Conservation (phyloP, 176 grass and related monocot genomes). For the Zizania latifolia region DNA sequence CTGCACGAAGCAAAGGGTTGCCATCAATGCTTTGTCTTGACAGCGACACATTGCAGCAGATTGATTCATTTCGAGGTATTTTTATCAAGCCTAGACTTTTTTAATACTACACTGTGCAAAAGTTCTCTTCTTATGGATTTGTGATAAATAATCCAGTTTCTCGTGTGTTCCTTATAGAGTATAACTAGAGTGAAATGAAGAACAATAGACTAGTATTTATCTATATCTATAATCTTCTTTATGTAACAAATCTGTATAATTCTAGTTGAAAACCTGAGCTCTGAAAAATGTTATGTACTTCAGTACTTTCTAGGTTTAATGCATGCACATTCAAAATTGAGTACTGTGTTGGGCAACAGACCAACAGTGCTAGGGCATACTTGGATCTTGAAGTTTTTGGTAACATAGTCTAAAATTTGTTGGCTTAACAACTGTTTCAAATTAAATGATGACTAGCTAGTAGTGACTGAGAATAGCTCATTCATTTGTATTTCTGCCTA, state of each 20-base stretch:
- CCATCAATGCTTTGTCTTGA: constrained; percentile 80
- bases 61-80: constrained; percentile 87
- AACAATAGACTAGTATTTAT: background rate
- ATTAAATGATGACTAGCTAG: background rate
- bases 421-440: background rate
- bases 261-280: background rate
- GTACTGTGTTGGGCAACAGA: background rate
- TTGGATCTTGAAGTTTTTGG: background rate
- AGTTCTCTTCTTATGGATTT: constrained; percentile 5
- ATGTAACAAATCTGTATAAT: background rate
- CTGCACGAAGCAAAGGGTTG: constrained; percentile 77
- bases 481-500: background rate
- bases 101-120: background rate
- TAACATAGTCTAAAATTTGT: background rate
- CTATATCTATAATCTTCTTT: background rate
- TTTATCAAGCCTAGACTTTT: constrained; percentile 6
- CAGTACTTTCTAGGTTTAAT: background rate
- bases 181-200: background rate
- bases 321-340: constrained; percentile 8
- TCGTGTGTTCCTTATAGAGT: background rate
- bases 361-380: background rate
- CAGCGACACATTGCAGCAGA: constrained; percentile 73
- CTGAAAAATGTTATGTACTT: background rate
- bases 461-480: background rate
- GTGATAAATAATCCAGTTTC: constrained; percentile 8